A percentile compares a stretch with the other conserved stretches of the same genome.
These are phyloP conservation scores for Pichia cactophila DNA, from an alignment of 1,139 yeast genomes.

Conservation along the genomic window DNA sequence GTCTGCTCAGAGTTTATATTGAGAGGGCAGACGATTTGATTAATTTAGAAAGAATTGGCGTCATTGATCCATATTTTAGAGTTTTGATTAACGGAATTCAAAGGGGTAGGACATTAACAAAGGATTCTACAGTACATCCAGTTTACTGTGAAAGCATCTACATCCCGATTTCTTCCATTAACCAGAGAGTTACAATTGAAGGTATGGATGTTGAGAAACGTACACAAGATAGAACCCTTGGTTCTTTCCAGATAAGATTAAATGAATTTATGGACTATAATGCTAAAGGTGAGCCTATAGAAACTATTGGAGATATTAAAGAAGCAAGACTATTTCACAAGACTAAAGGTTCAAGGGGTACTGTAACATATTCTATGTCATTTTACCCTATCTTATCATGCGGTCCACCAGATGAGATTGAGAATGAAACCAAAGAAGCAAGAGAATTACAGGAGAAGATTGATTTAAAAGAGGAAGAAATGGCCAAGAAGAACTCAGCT, in stretches of 20 bases:
- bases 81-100: conserved; percentile 69
- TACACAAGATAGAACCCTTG: conserved; percentile 78
- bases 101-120: conserved; percentile 70
- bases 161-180: conserved; percentile 71
- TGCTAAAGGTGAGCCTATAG: conserved; percentile 58
- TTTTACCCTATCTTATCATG: conserved; percentile 81
- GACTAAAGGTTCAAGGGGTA: conserved; percentile 74
- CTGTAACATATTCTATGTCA: conserved; percentile 60
- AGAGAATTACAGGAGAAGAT: conserved; percentile 7
- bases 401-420: conserved; percentile 64
- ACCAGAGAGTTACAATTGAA: conserved; percentile 76
- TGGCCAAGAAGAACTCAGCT: conserved; percentile 20
- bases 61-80: conserved; percentile 86
- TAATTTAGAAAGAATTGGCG: conserved; percentile 83
- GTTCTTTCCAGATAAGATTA: conserved; percentile 66
- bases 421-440: conserved; percentile 40
- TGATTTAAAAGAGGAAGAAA: conserved; percentile 30
- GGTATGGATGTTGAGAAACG: conserved; percentile 83
- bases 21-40: conserved; percentile 66
- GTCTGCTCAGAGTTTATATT: conserved; percentile 72
- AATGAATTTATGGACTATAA: conserved; percentile 61
- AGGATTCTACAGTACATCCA: conserved; percentile 65
- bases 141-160: conserved; percentile 80
- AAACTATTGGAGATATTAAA: conserved; percentile 50
- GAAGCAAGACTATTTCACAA: conserved; percentile 57